Conservation (phyloP, 441 rosid genomes). For the Euphorbia corollata region DNA sequence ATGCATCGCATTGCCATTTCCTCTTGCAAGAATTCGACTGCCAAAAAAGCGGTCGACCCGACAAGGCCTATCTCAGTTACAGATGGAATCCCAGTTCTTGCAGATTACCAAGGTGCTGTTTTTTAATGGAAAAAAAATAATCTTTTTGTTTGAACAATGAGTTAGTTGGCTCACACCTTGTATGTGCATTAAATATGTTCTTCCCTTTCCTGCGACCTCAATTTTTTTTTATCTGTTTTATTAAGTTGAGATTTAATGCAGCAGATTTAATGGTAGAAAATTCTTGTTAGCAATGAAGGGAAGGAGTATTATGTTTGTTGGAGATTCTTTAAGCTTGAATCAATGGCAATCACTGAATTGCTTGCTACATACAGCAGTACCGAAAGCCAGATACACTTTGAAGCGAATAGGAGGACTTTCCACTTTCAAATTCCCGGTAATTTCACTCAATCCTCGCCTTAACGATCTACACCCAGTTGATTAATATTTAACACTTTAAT, state of each 20-base stretch:
- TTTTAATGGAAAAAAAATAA: neutral
- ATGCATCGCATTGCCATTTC: constrained; percentile 17
- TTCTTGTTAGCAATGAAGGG: constrained; percentile 11
- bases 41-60: constrained; percentile 10
- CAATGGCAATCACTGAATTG: constrained; percentile 18
- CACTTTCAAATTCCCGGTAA: constrained; percentile 13
- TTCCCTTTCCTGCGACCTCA: neutral
- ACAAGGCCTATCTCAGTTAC: constrained; percentile 9
- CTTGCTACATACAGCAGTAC: constrained; percentile 17
- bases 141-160: neutral
- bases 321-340: constrained; percentile 16
- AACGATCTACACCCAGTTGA: neutral
- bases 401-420: constrained; percentile 4
- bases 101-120: constrained; percentile 13
- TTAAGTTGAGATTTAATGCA: neutral
- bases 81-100: constrained; percentile 14
- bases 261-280: constrained; percentile 10
- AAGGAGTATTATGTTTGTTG: constrained; percentile 14
- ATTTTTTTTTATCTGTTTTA: neutral
- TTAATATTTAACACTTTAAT: neutral
- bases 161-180: constrained; percentile 15
- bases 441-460: neutral
- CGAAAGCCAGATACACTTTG: constrained; percentile 4
- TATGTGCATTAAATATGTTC: neutral
- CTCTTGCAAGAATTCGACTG: constrained; percentile 9